phyloP scores from a whole-genome alignment of 192 early-diverging fungal genomes.

The Coemansia sp. region DNA sequence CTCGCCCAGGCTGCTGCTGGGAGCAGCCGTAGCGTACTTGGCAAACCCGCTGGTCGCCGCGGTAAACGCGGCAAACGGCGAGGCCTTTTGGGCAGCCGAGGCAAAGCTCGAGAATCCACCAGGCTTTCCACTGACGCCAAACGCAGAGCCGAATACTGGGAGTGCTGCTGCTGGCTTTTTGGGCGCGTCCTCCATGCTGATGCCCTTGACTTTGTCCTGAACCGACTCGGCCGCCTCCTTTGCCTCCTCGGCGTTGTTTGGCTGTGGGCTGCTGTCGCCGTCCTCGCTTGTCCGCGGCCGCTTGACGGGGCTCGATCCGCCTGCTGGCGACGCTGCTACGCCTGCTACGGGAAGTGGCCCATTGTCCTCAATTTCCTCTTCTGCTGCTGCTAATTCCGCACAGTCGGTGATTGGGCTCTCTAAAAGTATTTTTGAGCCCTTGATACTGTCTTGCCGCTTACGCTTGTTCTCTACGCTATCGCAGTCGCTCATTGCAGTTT shows the following conservation, averaged over 20 bases:
- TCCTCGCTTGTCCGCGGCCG: slow-evolving; percentile 49
- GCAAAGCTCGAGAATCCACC: slow-evolving; percentile 41
- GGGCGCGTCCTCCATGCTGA: slow-evolving; percentile 7
- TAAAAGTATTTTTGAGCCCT: slow-evolving; percentile 2
- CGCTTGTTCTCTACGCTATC: slow-evolving; percentile 41
- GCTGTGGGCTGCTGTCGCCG: slow-evolving; percentile 10
- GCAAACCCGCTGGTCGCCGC: slow-evolving; percentile 40
- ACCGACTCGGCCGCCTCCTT: slow-evolving; percentile 10
- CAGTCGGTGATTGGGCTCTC: background rate
- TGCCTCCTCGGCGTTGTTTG: slow-evolving; percentile 9
- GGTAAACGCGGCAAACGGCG: slow-evolving; percentile 30
- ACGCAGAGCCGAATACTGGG: slow-evolving; percentile 28
- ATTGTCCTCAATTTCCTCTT: background rate
- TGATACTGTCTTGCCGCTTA: slow-evolving; percentile 53
- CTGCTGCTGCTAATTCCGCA: background rate
- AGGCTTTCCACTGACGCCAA: slow-evolving; percentile 22
- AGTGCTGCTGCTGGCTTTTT: background rate
- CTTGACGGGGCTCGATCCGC: slow-evolving; percentile 43
- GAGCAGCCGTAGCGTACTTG: slow-evolving; percentile 33
- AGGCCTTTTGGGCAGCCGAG: slow-evolving; percentile 26
- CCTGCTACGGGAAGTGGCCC: background rate
- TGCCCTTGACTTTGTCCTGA: slow-evolving; percentile 14
- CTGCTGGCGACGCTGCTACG: slow-evolving; percentile 2
- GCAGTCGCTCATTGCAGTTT: slow-evolving; percentile 14
- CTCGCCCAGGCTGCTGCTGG: slow-evolving; percentile 5